Conservation (phyloP, 495 filamentous ascomycete genomes). For the Talaromyces thailandensis region DNA sequence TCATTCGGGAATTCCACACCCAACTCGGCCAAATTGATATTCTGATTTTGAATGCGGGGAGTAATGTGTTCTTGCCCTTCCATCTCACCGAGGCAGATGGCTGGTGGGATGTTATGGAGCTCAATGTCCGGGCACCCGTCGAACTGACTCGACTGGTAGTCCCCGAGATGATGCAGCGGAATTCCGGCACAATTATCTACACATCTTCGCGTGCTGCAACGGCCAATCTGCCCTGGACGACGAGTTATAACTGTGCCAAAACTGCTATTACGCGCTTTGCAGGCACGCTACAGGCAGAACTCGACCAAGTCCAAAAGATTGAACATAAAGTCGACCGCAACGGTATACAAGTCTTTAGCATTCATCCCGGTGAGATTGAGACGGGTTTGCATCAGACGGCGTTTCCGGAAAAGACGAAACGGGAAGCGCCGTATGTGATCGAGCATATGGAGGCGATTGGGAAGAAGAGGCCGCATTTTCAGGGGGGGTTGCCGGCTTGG, state of each 20-base stretch:
- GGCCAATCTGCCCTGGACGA: not conserved
- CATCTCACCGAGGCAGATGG: conserved; percentile 2
- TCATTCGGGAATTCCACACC: conserved; percentile 1
- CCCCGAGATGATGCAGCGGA: not conserved
- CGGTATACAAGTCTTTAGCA: not conserved
- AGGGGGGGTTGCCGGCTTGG: not conserved
- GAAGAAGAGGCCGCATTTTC: not conserved
- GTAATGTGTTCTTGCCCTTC: not conserved
- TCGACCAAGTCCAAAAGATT: not conserved
- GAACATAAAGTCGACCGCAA: not conserved
- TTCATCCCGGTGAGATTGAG: conserved; percentile 1
- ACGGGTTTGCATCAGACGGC: not conserved
- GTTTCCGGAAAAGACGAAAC: conserved; percentile 1
- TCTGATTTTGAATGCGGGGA: conserved; percentile 3
- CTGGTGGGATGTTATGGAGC: conserved; percentile 2
- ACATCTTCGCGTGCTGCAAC: conserved; percentile 2
- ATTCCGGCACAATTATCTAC: not conserved
- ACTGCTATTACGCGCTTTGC: conserved; percentile 1
- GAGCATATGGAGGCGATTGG: not conserved
- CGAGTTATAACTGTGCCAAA: conserved; percentile 4
- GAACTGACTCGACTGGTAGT: not conserved
- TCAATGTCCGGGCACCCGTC: conserved; percentile 1
- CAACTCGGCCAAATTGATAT: not conserved
- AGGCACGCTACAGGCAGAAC: not conserved
- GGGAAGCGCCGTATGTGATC: not conserved